Conservation (phyloP, 306 rosid species). For the Prinsepia uniflora region DNA sequence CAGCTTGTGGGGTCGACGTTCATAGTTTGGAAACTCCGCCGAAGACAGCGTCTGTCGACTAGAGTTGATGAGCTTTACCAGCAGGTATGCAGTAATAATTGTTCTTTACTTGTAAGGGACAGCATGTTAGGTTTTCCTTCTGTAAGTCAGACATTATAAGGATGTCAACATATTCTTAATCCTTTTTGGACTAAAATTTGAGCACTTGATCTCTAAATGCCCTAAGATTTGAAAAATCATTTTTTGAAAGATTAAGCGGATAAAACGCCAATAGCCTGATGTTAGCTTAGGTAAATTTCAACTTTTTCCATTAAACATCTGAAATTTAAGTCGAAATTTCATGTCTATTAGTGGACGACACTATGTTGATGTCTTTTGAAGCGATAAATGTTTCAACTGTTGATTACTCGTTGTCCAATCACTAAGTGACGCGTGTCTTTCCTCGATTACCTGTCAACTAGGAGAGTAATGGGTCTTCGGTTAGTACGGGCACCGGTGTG, state of each 20-base stretch:
- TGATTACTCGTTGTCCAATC: no score
- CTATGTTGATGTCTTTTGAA: no score
- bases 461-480: no score
- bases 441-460: no score
- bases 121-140: background rate
- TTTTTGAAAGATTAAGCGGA: no score
- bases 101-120: background rate
- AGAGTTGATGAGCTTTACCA: conserved; percentile 75
- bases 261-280: no score
- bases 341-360: background rate
- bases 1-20: conserved; percentile 65
- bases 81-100: conserved; percentile 40
- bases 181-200: background rate
- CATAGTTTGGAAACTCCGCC: conserved; percentile 44
- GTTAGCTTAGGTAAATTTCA: background rate
- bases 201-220: background rate
- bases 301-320: background rate
- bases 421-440: no score
- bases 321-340: background rate
- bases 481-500: no score
- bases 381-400: no score
- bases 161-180: background rate
- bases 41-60: conserved; percentile 37
- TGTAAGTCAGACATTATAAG: background rate
- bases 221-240: background rate